These are phyloP conservation scores for Fusarium veterinarium DNA, from an alignment of 2,329 filamentous ascomycete species.

Conservation along the genomic window DNA sequence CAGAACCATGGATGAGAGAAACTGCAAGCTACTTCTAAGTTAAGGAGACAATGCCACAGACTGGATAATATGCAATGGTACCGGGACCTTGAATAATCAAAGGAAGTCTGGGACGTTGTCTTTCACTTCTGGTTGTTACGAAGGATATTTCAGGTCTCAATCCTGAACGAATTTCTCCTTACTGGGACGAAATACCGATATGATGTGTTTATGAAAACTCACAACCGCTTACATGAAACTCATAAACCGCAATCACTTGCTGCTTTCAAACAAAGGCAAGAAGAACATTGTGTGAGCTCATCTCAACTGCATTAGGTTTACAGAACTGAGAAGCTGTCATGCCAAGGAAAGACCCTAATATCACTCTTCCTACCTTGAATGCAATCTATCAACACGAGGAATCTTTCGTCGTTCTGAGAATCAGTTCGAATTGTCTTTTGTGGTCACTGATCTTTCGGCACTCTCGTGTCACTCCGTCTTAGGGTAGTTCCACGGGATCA, in stretches of 20 bases:
- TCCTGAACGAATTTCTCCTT: too few species aligned
- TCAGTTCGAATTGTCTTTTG: background rate
- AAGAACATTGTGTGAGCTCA: background rate
- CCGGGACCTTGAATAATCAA: background rate
- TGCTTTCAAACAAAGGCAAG: too few species aligned
- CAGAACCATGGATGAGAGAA: too few species aligned
- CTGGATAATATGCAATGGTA: background rate
- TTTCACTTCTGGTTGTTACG: background rate
- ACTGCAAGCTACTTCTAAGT: background rate
- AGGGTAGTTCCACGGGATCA: background rate
- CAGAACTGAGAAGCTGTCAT: background rate
- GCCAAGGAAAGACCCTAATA: background rate
- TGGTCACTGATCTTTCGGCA: accelerated
- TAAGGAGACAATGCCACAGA: background rate
- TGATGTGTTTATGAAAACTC: too few species aligned
- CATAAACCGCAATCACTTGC: too few species aligned
- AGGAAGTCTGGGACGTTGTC: background rate
- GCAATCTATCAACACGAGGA: too few species aligned
- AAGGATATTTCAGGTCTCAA: too few species aligned
- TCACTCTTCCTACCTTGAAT: too few species aligned
- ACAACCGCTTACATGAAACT: too few species aligned
- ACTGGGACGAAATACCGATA: too few species aligned
- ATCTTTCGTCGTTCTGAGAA: too few species aligned
- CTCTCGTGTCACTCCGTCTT: background rate
- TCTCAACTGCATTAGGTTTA: background rate